These are phyloP conservation scores for Harringtonia aguacate DNA, from an alignment of 2,329 filamentous ascomycete genomes.

Conservation along the genomic window DNA sequence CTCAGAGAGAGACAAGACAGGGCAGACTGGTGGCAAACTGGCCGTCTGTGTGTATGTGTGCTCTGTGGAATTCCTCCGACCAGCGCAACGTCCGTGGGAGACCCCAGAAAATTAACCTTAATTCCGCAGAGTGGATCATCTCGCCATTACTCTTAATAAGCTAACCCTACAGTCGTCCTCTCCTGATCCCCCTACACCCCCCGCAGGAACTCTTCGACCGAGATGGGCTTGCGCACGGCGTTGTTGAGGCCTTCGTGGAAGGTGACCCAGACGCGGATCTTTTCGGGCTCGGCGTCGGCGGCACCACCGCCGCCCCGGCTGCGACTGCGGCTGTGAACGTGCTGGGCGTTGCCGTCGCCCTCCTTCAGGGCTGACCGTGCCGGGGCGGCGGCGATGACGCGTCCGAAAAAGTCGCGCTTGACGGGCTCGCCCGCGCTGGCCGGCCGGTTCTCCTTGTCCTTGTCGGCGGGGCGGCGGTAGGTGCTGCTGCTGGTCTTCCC, in stretches of 20 bases:
- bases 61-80: too few relatives aligned
- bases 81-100: too few relatives aligned
- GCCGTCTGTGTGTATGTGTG: too few relatives aligned
- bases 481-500: slow-evolving; percentile 6
- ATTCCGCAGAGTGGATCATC: too few relatives aligned
- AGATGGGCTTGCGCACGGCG: slow-evolving; percentile 81
- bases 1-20: too few relatives aligned
- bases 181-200: slow-evolving; percentile 38
- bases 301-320: not conserved
- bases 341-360: slow-evolving; percentile 29
- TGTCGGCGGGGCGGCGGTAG: too few relatives aligned
- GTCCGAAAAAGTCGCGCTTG: slow-evolving; percentile 80
- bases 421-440: slow-evolving; percentile 26
- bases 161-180: not conserved
- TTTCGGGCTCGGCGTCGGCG: slow-evolving; percentile 9
- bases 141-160: too few relatives aligned
- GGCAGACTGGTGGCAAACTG: too few relatives aligned
- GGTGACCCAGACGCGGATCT: slow-evolving; percentile 64
- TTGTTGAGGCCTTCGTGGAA: slow-evolving; percentile 89
- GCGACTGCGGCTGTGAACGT: too few relatives aligned
- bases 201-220: slow-evolving; percentile 65
- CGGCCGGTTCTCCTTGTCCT: too few relatives aligned
- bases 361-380: slow-evolving; percentile 22
- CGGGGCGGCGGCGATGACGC: slow-evolving; percentile 39
- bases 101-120: too few relatives aligned